Evolutionary conservation across 2,329 filamentous ascomycete species (phyloP).

Genomic region (Phialocephala sp.): DNA sequence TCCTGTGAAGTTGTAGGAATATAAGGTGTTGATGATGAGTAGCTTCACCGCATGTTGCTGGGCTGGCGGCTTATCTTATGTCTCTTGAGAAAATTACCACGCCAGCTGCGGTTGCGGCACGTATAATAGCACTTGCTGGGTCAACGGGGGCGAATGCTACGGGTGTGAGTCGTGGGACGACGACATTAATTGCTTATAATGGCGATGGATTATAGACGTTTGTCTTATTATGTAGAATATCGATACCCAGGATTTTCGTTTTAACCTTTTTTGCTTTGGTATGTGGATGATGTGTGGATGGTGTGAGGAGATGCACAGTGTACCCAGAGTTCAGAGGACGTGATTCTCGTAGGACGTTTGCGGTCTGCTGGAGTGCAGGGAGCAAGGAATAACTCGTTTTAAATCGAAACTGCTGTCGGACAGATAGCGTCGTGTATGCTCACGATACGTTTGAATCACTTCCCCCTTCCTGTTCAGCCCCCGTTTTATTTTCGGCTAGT

Average conservation of each 20-base stretch:
- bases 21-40: slow-evolving; percentile 28
- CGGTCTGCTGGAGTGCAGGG: no score
- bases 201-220: slow-evolving; percentile 43
- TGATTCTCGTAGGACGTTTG: no score
- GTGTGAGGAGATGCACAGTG: no score
- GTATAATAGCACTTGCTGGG: slow-evolving; percentile 47
- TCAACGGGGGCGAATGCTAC: slow-evolving; percentile 44
- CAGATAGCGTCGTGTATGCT: no score
- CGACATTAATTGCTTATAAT: slow-evolving; percentile 62
- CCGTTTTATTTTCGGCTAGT: no score
- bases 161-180: slow-evolving; percentile 50
- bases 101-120: slow-evolving; percentile 47
- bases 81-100: slow-evolving; percentile 47
- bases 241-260: neutral
- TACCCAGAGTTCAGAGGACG: no score
- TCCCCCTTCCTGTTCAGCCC: no score
- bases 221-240: neutral
- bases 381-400: no score
- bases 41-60: slow-evolving; percentile 71
- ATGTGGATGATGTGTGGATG: no score
- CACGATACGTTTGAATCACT: no score
- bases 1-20: neutral
- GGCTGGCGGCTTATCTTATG: slow-evolving; percentile 72
- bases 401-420: no score
- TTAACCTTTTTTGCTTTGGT: no score